Evolutionary conservation across 2,329 filamentous ascomycete species (phyloP).

Genomic region (Apiospora arundinis): DNA sequence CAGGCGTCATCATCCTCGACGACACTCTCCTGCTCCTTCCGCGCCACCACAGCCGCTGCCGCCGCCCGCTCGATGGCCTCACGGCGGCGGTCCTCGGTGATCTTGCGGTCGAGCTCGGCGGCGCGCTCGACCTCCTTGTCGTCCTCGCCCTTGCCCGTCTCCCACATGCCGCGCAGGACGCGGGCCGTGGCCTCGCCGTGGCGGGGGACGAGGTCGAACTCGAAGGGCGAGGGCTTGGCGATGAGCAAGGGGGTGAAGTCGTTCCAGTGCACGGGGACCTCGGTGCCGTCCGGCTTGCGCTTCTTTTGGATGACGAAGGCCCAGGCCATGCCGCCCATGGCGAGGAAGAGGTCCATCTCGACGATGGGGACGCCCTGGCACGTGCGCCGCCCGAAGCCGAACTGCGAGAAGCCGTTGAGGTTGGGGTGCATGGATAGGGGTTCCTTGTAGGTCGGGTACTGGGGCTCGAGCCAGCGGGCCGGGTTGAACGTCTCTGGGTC

Average conservation of each 20-base stretch:
- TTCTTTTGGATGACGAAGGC: constrained; percentile 42
- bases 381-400: constrained; percentile 61
- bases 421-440: constrained; percentile 47
- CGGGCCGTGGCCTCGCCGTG: constrained; percentile 32
- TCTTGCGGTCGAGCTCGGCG: neutral
- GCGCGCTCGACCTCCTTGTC: constrained; percentile 35
- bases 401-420: constrained; percentile 49
- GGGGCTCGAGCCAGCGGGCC: constrained; percentile 44
- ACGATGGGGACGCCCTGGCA: constrained; percentile 51
- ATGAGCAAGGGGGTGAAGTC: constrained; percentile 51
- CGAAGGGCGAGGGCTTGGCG: constrained; percentile 49
- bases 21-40: neutral
- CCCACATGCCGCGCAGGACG: constrained; percentile 44
- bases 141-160: constrained; percentile 42
- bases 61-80: neutral
- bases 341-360: constrained; percentile 48
- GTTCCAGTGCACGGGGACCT: constrained; percentile 50
- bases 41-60: neutral
- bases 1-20: neutral
- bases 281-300: constrained; percentile 33
- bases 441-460: constrained; percentile 48
- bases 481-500: constrained; percentile 48
- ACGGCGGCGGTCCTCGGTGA: neutral
- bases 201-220: constrained; percentile 45
- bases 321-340: constrained; percentile 47